Evolutionary conservation across 176 grass and related monocot species (phyloP), one percentile per base, ranked within the genome.

Genomic region (Juncus inflexus): DNA sequence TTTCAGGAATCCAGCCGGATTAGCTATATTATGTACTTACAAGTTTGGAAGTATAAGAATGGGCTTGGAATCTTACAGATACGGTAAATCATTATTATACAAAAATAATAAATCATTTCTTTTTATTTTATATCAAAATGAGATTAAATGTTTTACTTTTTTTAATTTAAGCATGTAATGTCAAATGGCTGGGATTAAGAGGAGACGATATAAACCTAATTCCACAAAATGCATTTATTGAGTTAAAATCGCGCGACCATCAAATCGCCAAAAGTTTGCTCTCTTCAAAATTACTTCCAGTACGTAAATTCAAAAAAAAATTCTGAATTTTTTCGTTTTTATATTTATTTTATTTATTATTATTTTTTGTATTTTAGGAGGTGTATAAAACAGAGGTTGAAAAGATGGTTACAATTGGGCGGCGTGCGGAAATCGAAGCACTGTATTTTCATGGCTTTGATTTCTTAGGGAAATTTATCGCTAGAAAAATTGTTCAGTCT

Each of bases 51-150:
- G 92, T 74, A 85, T 91, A 75, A 83, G 62, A 6, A 89, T 88
- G 82, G 87, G 92, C 13, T 79, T 97, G 72, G 92, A 97, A 56
- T 91, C 87, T 64, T 97, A 97, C 55, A 83, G 87, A 97, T 97
- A 91, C 54, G 87, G 82, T 97, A 77, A 37, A 19, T 67, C 40
- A 64, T 42, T 12, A 43, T 63, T 39, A 14, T 47, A 47, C 9
- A 47, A 47, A 47, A 47, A 47, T 47, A 5, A 47, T 47, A 28
- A 62, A 62, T 62, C 16, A 62, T 9, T 28, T 38, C 8, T 38
- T 62, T 62, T 38, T 12, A 62, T 62, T 11, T 12, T 12, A 35
- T 13, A 9, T 9, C 58, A 62, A 15, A 8, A n/a, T 52, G 39
- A 42, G 39, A 75, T 75, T 50, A 62, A 38, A 75, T 75, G 10